Conservation (phyloP, 2,329 filamentous ascomycete species). For the Conoideocrella luteorostrata region DNA sequence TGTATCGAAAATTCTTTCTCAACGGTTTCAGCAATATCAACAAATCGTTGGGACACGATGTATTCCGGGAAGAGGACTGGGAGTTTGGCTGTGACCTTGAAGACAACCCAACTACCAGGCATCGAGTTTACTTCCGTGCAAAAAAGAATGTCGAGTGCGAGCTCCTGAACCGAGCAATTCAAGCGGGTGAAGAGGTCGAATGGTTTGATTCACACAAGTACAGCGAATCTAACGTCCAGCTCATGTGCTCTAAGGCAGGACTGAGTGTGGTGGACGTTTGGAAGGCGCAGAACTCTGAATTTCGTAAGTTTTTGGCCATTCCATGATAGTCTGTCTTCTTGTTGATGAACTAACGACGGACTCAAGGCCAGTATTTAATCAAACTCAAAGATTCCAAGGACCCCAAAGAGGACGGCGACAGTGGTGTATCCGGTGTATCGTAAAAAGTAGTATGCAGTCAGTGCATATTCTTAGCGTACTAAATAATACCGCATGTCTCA, state of each 20-base stretch:
- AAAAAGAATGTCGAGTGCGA: constrained; percentile 25
- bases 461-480: neutral
- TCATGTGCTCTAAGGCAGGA: constrained; percentile 33
- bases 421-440: constrained; percentile 26
- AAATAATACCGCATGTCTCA: no score
- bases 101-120: constrained; percentile 28
- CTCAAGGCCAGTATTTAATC: constrained; percentile 31
- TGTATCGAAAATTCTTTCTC: constrained; percentile 30
- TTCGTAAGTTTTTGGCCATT: constrained; percentile 26
- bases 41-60: constrained; percentile 24
- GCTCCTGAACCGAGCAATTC: constrained; percentile 19
- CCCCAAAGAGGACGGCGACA: constrained; percentile 29
- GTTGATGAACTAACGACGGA: constrained; percentile 13
- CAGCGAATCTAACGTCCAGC: constrained; percentile 25
- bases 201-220: constrained; percentile 41
- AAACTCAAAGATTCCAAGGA: constrained; percentile 22
- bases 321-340: no score
- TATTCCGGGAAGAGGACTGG: constrained; percentile 32
- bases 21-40: constrained; percentile 34
- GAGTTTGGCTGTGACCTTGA: constrained; percentile 30
- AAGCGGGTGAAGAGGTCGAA: constrained; percentile 29
- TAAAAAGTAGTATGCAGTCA: neutral
- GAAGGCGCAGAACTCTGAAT: constrained; percentile 31
- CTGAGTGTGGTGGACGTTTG: constrained; percentile 29
- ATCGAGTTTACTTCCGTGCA: constrained; percentile 33